phyloP scores from a whole-genome alignment of 257 asterid genomes.

The Leptodermis oblonga region DNA sequence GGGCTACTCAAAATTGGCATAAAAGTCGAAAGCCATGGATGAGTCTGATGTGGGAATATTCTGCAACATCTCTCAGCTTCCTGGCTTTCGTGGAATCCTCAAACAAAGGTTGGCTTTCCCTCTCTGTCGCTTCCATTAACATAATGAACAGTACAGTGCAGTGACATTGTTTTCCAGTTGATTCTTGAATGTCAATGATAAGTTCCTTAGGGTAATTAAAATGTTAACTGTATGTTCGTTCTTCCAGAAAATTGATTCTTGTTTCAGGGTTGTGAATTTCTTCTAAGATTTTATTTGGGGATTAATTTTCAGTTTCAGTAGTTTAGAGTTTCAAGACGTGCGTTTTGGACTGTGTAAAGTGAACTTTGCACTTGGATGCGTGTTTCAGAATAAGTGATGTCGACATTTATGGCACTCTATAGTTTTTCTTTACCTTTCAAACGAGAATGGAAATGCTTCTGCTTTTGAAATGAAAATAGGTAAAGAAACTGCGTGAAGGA shows the following conservation, averaged over 20 bases:
- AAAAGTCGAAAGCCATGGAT: slow-evolving; percentile 30
- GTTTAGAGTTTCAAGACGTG: no score
- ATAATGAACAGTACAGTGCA: not conserved
- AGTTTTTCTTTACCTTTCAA: no score
- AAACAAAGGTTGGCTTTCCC: slow-evolving; percentile 59
- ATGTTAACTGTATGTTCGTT: not conserved
- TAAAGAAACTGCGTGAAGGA: not conserved
- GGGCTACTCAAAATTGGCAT: no score
- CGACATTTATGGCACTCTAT: not conserved
- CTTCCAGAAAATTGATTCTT: not conserved
- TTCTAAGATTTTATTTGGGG: not conserved
- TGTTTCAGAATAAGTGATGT: not conserved
- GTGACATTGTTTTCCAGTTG: not conserved
- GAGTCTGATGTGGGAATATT: slow-evolving; percentile 78
- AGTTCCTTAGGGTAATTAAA: not conserved
- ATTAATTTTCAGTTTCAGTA: not conserved
- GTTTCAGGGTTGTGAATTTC: not conserved
- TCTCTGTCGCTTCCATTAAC: not conserved
- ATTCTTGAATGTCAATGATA: not conserved
- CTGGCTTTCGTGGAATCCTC: slow-evolving; percentile 84
- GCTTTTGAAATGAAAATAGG: not conserved
- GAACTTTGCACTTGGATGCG: not conserved
- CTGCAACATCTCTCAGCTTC: slow-evolving; percentile 74
- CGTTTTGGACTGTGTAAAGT: no score
- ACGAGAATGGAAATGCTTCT: not conserved